Evolutionary conservation across 2,329 filamentous ascomycete species (phyloP).

Genomic region (Lachnellula hyalina): DNA sequence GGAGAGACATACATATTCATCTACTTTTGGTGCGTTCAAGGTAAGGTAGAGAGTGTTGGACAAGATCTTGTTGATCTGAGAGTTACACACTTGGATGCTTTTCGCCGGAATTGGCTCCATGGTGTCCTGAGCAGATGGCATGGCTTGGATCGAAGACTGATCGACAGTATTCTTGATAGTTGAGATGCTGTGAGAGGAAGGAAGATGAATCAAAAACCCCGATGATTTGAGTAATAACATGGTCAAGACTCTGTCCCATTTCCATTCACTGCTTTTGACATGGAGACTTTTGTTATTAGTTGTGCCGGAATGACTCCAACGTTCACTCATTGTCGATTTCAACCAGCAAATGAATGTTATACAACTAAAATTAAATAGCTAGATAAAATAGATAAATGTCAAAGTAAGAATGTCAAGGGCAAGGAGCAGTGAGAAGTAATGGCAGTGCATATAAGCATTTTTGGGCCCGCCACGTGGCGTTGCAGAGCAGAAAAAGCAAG

Average conservation of each 20-base stretch:
- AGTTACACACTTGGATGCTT: not conserved
- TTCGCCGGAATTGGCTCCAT: not conserved
- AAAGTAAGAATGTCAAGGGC: conserved; percentile 4
- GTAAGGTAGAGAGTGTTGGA: conserved; percentile 23
- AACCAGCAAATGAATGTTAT: not conserved
- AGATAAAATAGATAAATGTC: not conserved
- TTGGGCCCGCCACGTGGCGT: conserved; percentile 12
- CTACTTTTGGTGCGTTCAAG: conserved; percentile 23
- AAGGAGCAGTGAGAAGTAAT: not conserved
- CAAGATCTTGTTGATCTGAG: conserved; percentile 15
- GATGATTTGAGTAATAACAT: not conserved
- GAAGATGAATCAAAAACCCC: not conserved
- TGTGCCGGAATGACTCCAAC: conserved; percentile 1
- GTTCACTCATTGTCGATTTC: not conserved
- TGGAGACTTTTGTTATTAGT: not conserved
- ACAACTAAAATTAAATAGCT: not conserved
- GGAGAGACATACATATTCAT: conserved; percentile 20
- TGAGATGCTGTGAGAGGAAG: not conserved
- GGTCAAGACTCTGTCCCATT: not conserved
- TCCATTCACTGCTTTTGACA: conserved; percentile 1
- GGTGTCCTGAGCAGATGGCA: not conserved
- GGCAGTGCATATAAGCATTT: not conserved
- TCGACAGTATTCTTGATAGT: not conserved
- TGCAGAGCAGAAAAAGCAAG: not conserved
- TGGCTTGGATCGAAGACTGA: not conserved